phyloP scores from a whole-genome alignment of 495 filamentous ascomycete genomes.

The Immersiella caudata region DNA sequence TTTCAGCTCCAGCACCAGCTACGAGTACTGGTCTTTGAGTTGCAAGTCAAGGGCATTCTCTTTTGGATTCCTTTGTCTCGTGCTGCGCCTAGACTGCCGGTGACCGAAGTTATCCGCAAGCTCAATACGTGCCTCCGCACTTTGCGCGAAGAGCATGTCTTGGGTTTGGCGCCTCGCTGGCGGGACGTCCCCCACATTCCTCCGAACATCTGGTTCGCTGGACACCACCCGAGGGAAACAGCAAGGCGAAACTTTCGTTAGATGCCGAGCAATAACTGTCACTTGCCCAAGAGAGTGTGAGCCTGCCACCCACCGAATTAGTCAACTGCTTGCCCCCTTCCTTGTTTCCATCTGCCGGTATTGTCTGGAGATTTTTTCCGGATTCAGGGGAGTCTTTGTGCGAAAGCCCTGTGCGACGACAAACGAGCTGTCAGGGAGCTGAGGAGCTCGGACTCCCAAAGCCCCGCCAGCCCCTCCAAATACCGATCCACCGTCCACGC shows the following conservation, averaged over 20 bases:
- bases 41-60: too few relatives aligned
- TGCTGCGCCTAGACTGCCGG: too few relatives aligned
- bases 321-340: not conserved
- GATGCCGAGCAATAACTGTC: too few relatives aligned
- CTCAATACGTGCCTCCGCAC: too few relatives aligned
- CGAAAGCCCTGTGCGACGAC: not conserved
- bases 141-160: not conserved
- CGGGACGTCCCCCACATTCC: not conserved
- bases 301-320: too few relatives aligned
- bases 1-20: not conserved
- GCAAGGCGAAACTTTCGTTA: not conserved
- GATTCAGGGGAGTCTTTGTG: not conserved
- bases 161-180: not conserved
- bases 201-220: not conserved
- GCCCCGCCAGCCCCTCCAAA: not conserved
- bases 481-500: not conserved
- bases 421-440: not conserved
- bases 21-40: not conserved
- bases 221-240: not conserved
- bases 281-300: not conserved
- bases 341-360: not conserved
- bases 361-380: not conserved
- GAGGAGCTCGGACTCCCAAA: not conserved
- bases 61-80: too few relatives aligned
- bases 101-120: too few relatives aligned